phyloP scores from a whole-genome alignment of 345 rosid species.

The Crucihimalaya himalaica region DNA sequence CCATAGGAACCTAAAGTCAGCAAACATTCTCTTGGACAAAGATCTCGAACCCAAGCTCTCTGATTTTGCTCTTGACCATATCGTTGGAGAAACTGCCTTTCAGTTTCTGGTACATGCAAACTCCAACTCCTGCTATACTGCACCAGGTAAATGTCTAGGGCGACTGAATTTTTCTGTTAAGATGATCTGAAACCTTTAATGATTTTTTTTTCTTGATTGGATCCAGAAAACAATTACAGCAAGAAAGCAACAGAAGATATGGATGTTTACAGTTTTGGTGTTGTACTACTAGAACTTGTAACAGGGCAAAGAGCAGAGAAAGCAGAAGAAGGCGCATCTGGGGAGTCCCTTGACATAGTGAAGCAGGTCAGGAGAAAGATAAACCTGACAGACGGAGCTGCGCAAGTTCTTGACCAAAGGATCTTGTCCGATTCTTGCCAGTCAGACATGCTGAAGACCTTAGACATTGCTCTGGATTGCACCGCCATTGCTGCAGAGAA shows the following conservation, averaged over 20 bases:
- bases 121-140: slow-evolving; percentile 63
- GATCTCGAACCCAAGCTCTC: slow-evolving; percentile 78
- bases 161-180: neutral
- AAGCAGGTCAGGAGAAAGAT: slow-evolving; percentile 90
- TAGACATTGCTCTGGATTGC: slow-evolving; percentile 74
- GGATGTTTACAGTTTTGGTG: slow-evolving; percentile 93
- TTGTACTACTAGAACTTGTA: slow-evolving; percentile 78
- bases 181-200: neutral
- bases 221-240: slow-evolving; percentile 68
- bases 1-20: slow-evolving; percentile 79
- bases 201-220: slow-evolving; percentile 22
- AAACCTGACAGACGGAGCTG: slow-evolving; percentile 72
- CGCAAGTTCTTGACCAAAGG: slow-evolving; percentile 70
- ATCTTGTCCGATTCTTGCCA: slow-evolving; percentile 48
- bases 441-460: slow-evolving; percentile 66
- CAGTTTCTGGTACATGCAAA: slow-evolving; percentile 60
- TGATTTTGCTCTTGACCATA: slow-evolving; percentile 73
- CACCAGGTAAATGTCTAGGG: slow-evolving; percentile 62
- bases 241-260: slow-evolving; percentile 81
- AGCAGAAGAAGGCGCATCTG: slow-evolving; percentile 54
- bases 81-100: slow-evolving; percentile 81
- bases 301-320: slow-evolving; percentile 78
- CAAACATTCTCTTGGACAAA: slow-evolving; percentile 70
- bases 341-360: slow-evolving; percentile 65
- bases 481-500: slow-evolving; percentile 78